Evolutionary conservation across 2,329 filamentous ascomycete genomes (phyloP).

Genomic region (Calonectria hongkongensis): DNA sequence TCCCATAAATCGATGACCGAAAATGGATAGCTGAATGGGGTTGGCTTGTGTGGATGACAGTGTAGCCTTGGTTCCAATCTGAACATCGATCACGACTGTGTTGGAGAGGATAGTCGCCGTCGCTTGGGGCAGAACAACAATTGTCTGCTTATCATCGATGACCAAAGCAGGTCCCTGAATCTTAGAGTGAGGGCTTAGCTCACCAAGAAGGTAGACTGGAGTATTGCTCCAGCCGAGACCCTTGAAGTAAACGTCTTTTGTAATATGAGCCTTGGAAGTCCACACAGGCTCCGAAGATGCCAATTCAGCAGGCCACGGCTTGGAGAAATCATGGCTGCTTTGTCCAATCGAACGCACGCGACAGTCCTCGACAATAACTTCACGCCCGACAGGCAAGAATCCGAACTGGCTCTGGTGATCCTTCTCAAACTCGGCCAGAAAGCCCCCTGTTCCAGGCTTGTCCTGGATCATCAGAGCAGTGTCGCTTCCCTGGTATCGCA

Average conservation of each 20-base stretch:
- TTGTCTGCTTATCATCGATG: conserved; percentile 90
- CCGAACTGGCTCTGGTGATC: conserved; percentile 95
- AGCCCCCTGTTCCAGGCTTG: conserved; percentile 82
- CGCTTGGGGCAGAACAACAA: conserved; percentile 87
- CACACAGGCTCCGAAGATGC: conserved; percentile 76
- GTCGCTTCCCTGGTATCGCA: conserved; percentile 92
- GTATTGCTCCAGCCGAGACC: conserved; percentile 82
- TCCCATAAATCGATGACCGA: conserved; percentile 88
- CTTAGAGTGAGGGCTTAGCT: conserved; percentile 81
- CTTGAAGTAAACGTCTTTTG: conserved; percentile 86
- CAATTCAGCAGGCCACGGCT: conserved; percentile 87
- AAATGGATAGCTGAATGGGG: conserved; percentile 85
- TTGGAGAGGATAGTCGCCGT: conserved; percentile 87
- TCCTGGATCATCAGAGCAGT: conserved; percentile 91
- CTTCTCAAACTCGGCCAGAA: conserved; percentile 86
- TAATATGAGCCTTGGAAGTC: conserved; percentile 77
- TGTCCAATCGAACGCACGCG: conserved; percentile 90
- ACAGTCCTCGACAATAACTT: conserved; percentile 92
- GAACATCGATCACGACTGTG: conserved; percentile 90
- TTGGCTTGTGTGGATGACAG: conserved; percentile 71
- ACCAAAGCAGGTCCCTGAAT: conserved; percentile 88
- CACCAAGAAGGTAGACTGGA: conserved; percentile 86
- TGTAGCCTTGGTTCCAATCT: conserved; percentile 63
- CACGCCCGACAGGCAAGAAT: conserved; percentile 86
- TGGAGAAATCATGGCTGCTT: conserved; percentile 85